Base-by-base conservation (phyloP, 2,329 filamentous ascomycete species). In the Phaeosphaeriaceae sp. region DNA sequence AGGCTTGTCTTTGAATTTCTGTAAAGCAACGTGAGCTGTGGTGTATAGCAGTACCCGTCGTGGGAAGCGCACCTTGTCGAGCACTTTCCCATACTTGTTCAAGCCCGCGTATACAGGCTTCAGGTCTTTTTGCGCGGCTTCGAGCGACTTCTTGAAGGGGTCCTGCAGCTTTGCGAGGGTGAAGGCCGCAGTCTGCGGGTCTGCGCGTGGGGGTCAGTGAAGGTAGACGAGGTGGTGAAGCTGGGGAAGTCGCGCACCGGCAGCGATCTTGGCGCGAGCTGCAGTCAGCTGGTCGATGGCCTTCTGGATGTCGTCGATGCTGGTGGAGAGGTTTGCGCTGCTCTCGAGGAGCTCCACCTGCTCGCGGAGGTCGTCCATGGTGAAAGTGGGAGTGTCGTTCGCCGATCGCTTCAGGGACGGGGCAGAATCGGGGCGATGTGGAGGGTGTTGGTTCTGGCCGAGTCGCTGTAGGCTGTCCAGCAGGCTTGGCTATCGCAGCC, bases 91-190 rank as follows among this genome's bases (percentile, higher is more conserved):
- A 77, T 96, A 96, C 65, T 89, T 90, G 75, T 89, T 92, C 57
- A 96, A 89, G 1, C 89, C 89, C 62, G 89, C 90, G 68, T 96
- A 90, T 2, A 95, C 89, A 54, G 92, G 91, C 76, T 92, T 95
- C 50, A 98, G 80, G 69, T 92, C 89, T 53, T 90, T 88, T 66
- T 90, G 94, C 41, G 96, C 88, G 36, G 86, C 84, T 41, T 96
- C 92, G 60, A 98, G 89, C 1, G 89, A 88, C 51, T 89, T 83
- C 72, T 93, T 95, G 56, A 97, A 84, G 0, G 93, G 91, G 63
- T 91, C 93, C 75, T 97, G 93, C 19, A 97, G 85, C 74, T 90
- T 93, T 27, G 91, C 90, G 68, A 98, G 85, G 24, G 89, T 90
- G 58, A 93, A 82, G 44, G 89, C 87, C 17, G 91, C 88, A 41